A percentile compares a stretch with the other conserved stretches of the same genome.
Conservation (phyloP, 164 flowering plant species). For the Magnolia sinica region DNA sequence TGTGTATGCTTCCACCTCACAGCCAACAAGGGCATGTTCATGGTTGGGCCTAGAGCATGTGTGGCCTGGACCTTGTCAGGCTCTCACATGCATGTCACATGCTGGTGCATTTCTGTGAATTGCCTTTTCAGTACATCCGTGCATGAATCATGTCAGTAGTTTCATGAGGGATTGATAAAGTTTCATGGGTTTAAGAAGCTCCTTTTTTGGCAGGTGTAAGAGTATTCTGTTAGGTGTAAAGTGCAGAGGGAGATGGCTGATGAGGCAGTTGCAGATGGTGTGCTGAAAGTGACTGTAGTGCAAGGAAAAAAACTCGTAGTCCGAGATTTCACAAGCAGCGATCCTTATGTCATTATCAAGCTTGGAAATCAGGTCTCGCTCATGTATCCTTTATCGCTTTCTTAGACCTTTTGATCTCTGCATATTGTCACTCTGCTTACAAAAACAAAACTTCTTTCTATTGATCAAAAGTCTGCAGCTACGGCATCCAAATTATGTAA, state of each 20-base stretch:
- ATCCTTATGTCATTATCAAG: conserved; percentile 77
- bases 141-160: not conserved
- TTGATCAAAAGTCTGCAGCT: not conserved
- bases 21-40: not conserved
- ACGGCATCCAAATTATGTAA: not conserved
- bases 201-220: not conserved
- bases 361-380: conserved; percentile 61
- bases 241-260: not conserved
- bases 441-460: not conserved
- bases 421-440: not conserved
- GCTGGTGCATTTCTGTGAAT: not conserved
- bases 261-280: conserved; percentile 52
- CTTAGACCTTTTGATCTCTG: not conserved
- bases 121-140: not conserved
- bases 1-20: not conserved
- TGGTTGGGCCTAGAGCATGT: not conserved
- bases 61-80: not conserved
- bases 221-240: not conserved
- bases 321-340: conserved; percentile 80
- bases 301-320: conserved; percentile 61
- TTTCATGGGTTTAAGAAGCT: not conserved
- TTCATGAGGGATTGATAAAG: not conserved
- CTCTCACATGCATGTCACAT: not conserved
- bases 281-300: conserved; percentile 56
- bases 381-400: not conserved